Percentiles rank a stretch among this genome's conserved stretches.
Conservation (phyloP, 768 basidiomycete genomes). For the Lentinula aciculospora region DNA sequence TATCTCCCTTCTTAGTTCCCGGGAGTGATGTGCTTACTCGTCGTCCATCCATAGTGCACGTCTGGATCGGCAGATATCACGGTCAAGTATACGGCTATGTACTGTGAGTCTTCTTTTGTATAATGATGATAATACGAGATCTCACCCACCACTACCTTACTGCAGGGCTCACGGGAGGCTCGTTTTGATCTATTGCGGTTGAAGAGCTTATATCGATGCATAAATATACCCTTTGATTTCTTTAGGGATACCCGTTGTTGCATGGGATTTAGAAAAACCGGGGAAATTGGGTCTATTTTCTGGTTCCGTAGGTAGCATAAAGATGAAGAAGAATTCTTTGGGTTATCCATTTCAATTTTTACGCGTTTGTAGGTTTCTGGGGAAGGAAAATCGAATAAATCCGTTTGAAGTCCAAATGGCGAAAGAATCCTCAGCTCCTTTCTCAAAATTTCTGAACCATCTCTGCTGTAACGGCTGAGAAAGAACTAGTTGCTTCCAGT, state of each 20-base stretch:
- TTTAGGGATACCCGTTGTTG: background rate
- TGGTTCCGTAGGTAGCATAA: background rate
- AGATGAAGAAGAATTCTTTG: background rate
- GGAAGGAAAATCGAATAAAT: too few species aligned
- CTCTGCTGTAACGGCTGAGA: too few species aligned
- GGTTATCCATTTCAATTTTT: background rate
- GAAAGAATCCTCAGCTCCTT: too few species aligned
- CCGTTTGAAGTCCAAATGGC: too few species aligned
- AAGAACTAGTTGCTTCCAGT: too few species aligned
- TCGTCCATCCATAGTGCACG: constrained; percentile 23
- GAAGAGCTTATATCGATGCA: background rate
- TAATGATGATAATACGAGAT: background rate
- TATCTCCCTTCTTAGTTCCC: background rate
- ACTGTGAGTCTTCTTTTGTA: constrained; percentile 32
- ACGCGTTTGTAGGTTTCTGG: too few species aligned
- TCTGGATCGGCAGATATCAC: constrained; percentile 33
- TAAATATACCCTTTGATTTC: background rate
- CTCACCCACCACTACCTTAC: background rate
- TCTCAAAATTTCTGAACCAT: too few species aligned
- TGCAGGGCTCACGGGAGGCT: constrained; percentile 6
- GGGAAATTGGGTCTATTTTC: background rate
- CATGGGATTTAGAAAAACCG: background rate
- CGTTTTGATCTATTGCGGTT: background rate
- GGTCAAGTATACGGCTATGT: constrained; percentile 48
- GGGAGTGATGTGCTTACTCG: background rate